Base-by-base conservation (phyloP, 2,329 filamentous ascomycete genomes). In the Aspergillus tamarii region DNA sequence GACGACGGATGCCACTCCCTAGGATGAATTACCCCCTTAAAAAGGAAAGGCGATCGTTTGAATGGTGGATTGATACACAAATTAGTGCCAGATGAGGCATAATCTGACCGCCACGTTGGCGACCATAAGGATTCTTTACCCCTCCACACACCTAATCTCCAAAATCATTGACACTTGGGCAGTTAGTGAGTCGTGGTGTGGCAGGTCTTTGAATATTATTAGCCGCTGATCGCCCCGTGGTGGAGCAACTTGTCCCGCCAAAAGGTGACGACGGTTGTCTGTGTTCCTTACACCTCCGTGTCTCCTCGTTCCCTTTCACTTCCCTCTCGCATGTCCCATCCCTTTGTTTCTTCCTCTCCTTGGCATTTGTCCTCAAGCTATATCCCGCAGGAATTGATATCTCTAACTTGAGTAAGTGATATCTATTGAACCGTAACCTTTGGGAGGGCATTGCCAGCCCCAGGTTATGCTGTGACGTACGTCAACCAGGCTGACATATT, bases 171-270 rank as follows among this genome's bases (percentile, higher is more conserved):
- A 21, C 34, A 19, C 21, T 39, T 54, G 52, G 52, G 30, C 30
- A 59, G 19, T 56, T 48, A 43, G 41, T 48, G 57, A 43, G 63
- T 59, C 23, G 32, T 50, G 26, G 46, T 28, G 58, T 69, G 62
- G 45, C 39, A 60, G 62, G 67, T 66, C 67, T 66, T 64, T 69
- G 64, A 72, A 69, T 72, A 67, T 68, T 71, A 67, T 72, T 71
- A 76, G 69, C 72, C 68, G 74, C 73, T 66, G 74, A 76, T 76
- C 74, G 72, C 68, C 62, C 71, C 70, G 70, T 74, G 66, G 68
- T 70, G 73, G 73, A 74, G 72, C 72, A 65, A 60, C 59, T 66
- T 72, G 72, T 75, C 73, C 73, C 73, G 71, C 73, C 72, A 67
- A 69, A 59, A 45, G 43, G 68, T 73, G 71, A 72, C 71, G 68